Percentiles rank a stretch among this genome's conserved stretches.
Evolutionary conservation across 805 yeast species (phyloP).

Genomic region (Maudiozyma barnettii): DNA sequence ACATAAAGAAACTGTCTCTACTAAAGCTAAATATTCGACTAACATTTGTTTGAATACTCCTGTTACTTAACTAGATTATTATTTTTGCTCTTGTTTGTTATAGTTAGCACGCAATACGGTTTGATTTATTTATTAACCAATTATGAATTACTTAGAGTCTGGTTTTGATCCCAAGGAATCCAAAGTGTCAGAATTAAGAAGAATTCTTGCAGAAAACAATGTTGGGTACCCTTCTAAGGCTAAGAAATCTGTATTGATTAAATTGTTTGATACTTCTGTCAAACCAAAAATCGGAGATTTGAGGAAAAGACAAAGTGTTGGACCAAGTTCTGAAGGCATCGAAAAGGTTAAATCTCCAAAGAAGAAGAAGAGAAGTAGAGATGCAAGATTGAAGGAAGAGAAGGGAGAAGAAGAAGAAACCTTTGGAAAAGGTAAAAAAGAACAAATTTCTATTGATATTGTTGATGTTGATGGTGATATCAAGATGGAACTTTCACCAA

Average conservation of each 20-base stretch:
- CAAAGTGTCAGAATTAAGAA: conserved; percentile 60
- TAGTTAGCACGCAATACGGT: not conserved
- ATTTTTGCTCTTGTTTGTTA: not conserved
- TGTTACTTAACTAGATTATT: not conserved
- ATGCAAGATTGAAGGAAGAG: not conserved
- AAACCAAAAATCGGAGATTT: conserved; percentile 38
- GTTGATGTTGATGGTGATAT: conserved; percentile 6
- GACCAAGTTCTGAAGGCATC: conserved; percentile 15
- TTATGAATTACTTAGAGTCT: conserved; percentile 13
- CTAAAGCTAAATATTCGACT: not conserved
- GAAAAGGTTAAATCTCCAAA: conserved; percentile 2
- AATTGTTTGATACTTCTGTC: conserved; percentile 43
- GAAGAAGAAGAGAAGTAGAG: conserved; percentile 9
- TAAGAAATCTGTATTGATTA: conserved; percentile 55
- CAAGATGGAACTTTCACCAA: conserved; percentile 1
- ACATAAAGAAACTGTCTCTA: too few species aligned
- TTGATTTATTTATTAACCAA: not conserved
- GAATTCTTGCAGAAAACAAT: conserved; percentile 49
- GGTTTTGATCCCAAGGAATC: conserved; percentile 59
- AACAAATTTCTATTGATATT: not conserved
- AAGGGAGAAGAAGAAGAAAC: conserved; percentile 1
- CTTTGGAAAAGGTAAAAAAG: not conserved
- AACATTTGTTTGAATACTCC: not conserved
- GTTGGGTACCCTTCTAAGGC: conserved; percentile 50
- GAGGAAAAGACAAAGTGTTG: conserved; percentile 23